phyloP scores from a whole-genome alignment of 257 asterid species.

The Thymus quinquecostatus region DNA sequence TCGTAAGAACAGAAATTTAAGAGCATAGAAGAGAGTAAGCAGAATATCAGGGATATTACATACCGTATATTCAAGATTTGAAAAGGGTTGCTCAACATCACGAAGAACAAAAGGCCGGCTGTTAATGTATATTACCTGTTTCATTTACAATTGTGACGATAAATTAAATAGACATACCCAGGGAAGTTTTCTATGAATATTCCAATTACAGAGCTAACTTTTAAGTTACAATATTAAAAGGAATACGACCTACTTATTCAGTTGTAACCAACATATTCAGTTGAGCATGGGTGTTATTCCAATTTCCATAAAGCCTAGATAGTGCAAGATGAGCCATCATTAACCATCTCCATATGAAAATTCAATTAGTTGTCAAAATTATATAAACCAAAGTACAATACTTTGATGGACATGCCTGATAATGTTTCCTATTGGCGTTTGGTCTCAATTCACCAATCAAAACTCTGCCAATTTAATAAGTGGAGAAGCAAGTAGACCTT shows the following conservation, averaged over 20 bases:
- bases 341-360: neutral
- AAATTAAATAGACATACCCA: slow-evolving; percentile 17
- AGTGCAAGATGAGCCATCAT: slow-evolving; percentile 4
- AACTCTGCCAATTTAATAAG: slow-evolving; percentile 9
- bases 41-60: slow-evolving; percentile 40
- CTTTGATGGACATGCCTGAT: neutral
- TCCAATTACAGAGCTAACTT: slow-evolving; percentile 23
- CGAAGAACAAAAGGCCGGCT: slow-evolving; percentile 98
- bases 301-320: neutral
- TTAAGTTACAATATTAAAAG: slow-evolving; percentile 23
- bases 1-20: slow-evolving; percentile 8
- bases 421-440: neutral
- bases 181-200: slow-evolving; percentile 6
- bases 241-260: slow-evolving; percentile 24
- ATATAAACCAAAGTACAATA: neutral
- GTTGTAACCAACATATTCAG: slow-evolving; percentile 2
- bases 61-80: slow-evolving; percentile 98
- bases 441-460: neutral
- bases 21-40: slow-evolving; percentile 6
- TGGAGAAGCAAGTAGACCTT: slow-evolving; percentile 3
- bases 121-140: slow-evolving; percentile 89
- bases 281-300: slow-evolving; percentile 9
- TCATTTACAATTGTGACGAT: slow-evolving; percentile 28
- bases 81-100: slow-evolving; percentile 94
- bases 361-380: neutral